These are phyloP conservation scores for Acanthamoeba royreba DNA, from an alignment of 208 protist species.

Conservation along the genomic window DNA sequence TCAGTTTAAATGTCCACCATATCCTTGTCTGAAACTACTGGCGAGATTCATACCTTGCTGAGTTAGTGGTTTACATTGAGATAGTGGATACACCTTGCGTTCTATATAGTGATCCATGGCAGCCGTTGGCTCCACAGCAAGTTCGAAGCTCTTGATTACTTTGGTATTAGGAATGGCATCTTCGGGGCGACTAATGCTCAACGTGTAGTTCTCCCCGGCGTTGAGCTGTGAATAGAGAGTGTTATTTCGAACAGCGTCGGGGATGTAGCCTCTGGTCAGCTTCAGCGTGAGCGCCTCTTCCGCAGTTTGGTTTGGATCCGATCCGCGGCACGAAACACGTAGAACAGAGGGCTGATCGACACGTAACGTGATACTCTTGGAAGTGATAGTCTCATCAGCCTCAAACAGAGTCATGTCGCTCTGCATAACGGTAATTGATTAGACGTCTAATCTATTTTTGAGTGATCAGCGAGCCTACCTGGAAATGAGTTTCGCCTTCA, in stretches of 20 bases:
- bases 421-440: neutral
- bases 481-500: slow-evolving; percentile 10
- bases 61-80: neutral
- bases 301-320: neutral
- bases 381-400: neutral
- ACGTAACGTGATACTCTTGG: neutral
- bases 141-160: neutral
- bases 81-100: neutral
- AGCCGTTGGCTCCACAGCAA: neutral
- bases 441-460: too few species aligned
- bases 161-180: neutral
- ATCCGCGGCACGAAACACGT: neutral
- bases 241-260: neutral
- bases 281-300: neutral
- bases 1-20: neutral
- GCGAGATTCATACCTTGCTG: neutral
- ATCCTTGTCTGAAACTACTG: neutral
- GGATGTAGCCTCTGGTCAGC: neutral
- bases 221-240: neutral
- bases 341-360: neutral
- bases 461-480: too few species aligned
- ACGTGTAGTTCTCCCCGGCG: neutral
- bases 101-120: neutral
- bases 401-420: neutral
- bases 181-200: neutral